These are phyloP conservation scores for Leishmania gerbilli DNA, from an alignment of 208 protist species.

Conservation along the genomic window DNA sequence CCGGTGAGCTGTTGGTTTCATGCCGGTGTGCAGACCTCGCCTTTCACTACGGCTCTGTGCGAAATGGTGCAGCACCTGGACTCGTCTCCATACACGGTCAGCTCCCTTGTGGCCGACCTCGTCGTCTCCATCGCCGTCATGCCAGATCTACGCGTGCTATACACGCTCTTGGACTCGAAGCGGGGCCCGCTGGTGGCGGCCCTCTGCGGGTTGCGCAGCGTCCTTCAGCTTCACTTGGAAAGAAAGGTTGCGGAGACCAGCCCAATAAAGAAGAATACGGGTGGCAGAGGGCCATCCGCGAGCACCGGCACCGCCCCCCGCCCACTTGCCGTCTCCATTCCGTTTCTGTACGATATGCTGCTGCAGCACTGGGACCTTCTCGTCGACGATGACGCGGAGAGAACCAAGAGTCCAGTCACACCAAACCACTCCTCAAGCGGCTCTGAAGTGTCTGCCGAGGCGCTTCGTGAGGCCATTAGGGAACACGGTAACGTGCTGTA, in stretches of 20 bases:
- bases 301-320: slow-evolving; percentile 15
- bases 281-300: neutral
- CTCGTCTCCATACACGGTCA: slow-evolving; percentile 43
- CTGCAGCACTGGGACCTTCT: slow-evolving; percentile 32
- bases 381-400: slow-evolving; percentile 8
- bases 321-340: slow-evolving; percentile 9
- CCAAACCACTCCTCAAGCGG: neutral
- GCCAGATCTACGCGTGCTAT: slow-evolving; percentile 69
- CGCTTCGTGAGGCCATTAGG: slow-evolving; percentile 29
- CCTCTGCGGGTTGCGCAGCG: slow-evolving; percentile 38
- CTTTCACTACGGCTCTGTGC: slow-evolving; percentile 44
- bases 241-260: slow-evolving; percentile 33
- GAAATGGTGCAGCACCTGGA: slow-evolving; percentile 44
- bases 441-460: neutral
- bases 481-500: slow-evolving; percentile 36
- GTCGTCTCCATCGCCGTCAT: slow-evolving; percentile 51
- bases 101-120: slow-evolving; percentile 50
- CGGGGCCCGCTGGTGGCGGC: slow-evolving; percentile 47
- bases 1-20: slow-evolving; percentile 53
- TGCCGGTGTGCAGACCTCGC: slow-evolving; percentile 39
- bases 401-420: neutral
- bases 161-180: slow-evolving; percentile 65
- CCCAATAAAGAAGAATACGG: slow-evolving; percentile 31
- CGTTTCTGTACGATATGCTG: slow-evolving; percentile 30
- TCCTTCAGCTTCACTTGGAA: slow-evolving; percentile 20